A percentile compares a stretch with the other conserved stretches of the same genome.
phyloP scores from a whole-genome alignment of 176 grass and related monocot species.

The Cenchrus fungigraminus region DNA sequence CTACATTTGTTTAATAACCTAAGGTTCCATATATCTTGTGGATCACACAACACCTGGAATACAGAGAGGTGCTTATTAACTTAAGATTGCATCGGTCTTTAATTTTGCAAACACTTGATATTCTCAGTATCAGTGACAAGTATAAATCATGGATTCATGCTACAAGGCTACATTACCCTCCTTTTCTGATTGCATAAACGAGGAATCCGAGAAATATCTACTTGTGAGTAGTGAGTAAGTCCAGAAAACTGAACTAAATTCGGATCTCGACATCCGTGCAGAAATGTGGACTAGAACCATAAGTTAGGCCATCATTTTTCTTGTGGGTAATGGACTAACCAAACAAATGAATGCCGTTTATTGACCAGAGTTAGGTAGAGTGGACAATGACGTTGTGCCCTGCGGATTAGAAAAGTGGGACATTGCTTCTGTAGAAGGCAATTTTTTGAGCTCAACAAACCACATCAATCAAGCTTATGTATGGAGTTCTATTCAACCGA shows the following conservation, averaged over 20 bases:
- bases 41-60: slow-evolving; percentile 3
- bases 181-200: not conserved
- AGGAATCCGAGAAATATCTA: not conserved
- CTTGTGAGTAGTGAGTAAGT: slow-evolving; percentile 1
- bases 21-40: slow-evolving; percentile 12
- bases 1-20: not conserved
- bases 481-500: slow-evolving; percentile 2
- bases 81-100: not conserved
- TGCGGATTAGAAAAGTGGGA: slow-evolving; percentile 13
- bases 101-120: not conserved
- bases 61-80: not conserved
- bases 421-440: slow-evolving; percentile 35
- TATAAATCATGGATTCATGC: not conserved
- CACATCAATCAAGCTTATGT: slow-evolving; percentile 12
- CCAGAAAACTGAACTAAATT: not conserved
- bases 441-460: not conserved
- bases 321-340: slow-evolving; percentile 16
- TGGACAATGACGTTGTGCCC: slow-evolving; percentile 35
- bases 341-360: slow-evolving; percentile 5
- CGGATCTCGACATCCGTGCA: not conserved
- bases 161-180: not conserved
- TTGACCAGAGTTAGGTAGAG: slow-evolving; percentile 17
- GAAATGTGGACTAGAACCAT: slow-evolving; percentile 14
- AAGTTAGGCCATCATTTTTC: slow-evolving; percentile 32
- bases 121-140: not conserved